Conservation (phyloP, 768 basidiomycete species). For the Lactarius indigo region DNA sequence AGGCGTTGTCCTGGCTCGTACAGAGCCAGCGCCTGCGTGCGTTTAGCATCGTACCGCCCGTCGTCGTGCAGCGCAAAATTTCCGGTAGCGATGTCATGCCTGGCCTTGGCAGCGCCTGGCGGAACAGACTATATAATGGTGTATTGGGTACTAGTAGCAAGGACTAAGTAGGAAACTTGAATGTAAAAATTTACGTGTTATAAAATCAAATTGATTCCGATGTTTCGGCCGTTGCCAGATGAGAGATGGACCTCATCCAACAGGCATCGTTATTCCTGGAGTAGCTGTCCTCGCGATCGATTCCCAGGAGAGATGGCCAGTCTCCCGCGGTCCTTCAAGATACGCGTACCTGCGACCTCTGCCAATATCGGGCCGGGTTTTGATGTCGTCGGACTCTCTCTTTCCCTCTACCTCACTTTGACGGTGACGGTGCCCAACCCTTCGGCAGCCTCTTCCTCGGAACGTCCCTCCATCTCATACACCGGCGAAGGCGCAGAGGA, state of each 20-base stretch:
- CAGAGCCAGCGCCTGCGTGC: conserved; percentile 50
- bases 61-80: conserved; percentile 63
- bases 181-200: neutral
- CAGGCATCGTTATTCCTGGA: neutral
- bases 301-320: conserved; percentile 5
- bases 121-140: conserved; percentile 45
- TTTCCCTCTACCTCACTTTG: conserved; percentile 81
- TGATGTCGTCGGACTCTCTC: conserved; percentile 97
- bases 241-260: neutral
- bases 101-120: conserved; percentile 56
- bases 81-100: conserved; percentile 50
- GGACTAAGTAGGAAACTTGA: no score
- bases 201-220: neutral
- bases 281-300: neutral
- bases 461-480: conserved; percentile 65
- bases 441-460: conserved; percentile 20
- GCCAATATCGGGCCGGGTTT: conserved; percentile 99
- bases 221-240: neutral
- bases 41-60: conserved; percentile 64
- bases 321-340: conserved; percentile 44
- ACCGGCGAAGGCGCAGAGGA: conserved; percentile 85
- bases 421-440: conserved; percentile 48
- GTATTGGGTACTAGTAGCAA: no score
- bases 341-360: conserved; percentile 93
- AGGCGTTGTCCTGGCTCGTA: conserved; percentile 67